These are phyloP conservation scores for Intubia oerlemansii DNA, from an alignment of 2,329 filamentous ascomycete species.

Conservation along the genomic window DNA sequence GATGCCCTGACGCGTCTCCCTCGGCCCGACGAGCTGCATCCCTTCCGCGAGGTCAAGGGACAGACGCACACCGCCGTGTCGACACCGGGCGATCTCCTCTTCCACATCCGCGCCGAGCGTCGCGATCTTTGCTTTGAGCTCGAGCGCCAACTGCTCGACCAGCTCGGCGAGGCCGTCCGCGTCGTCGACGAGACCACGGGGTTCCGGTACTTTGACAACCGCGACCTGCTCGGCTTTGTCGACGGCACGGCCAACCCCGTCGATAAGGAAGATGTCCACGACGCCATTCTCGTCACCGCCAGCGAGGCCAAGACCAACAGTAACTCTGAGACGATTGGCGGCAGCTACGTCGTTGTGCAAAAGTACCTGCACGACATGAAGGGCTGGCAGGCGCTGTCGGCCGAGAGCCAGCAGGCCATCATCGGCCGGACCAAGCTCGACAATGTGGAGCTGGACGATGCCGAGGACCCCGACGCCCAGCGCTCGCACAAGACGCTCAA, in stretches of 20 bases:
- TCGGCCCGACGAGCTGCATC: no score
- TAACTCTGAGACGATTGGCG: constrained; percentile 15
- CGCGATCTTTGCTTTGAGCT: constrained; percentile 37
- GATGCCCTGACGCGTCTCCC: no score
- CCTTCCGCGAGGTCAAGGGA: no score
- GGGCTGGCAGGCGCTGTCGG: constrained; percentile 22
- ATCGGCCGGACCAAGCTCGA: constrained; percentile 36
- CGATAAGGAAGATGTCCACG: constrained; percentile 19
- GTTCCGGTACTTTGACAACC: constrained; percentile 37
- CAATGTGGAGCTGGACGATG: constrained; percentile 32
- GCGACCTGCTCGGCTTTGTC: constrained; percentile 36
- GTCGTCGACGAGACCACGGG: constrained; percentile 31
- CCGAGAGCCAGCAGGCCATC: constrained; percentile 30
- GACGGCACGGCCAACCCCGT: constrained; percentile 38
- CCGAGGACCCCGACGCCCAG: constrained; percentile 17
- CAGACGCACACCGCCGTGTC: constrained; percentile 26
- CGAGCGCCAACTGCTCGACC: constrained; percentile 29
- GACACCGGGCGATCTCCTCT: constrained; percentile 33
- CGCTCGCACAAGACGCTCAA: constrained; percentile 31
- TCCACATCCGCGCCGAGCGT: constrained; percentile 35
- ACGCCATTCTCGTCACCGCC: constrained; percentile 20
- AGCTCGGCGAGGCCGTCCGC: constrained; percentile 22
- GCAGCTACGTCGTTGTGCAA: constrained; percentile 37
- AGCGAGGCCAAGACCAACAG: constrained; percentile 14
- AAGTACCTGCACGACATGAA: constrained; percentile 33